Base-by-base conservation (phyloP, 148 eudicot genomes). In the Arctostaphylos glauca region DNA sequence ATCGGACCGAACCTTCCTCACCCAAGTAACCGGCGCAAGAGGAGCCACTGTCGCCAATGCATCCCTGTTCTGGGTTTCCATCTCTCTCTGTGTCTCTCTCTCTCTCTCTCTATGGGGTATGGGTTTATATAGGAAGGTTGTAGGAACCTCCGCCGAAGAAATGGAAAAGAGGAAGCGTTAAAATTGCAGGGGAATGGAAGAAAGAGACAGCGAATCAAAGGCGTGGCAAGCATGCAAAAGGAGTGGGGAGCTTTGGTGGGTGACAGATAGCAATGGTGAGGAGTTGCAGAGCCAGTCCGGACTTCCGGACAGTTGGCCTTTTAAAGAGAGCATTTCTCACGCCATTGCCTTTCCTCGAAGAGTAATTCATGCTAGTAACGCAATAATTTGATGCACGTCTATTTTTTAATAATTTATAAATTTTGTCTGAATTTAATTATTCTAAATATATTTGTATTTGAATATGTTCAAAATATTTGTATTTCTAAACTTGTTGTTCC, bases 11-110 rank as follows among this genome's bases (percentile, higher is more conserved):
- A 94, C 89, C 21, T 70, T 82, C 9, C 97, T 87, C 75, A 87
- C 88, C 58, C 56, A 48, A 3, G 98, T 94, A 3, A 87, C 83
- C 49, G 91, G 93, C 16, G 95, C 93, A 60, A 84, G 88, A 50
- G 92, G 92, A 3, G 98, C 97, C 87, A 90, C 97, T 6, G 98
- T 88, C 1, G 86, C 84, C 90, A 92, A 41, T 1, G 89, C 76
- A 78, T 81, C 84, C 77, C 86, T 89, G 8, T 86, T 86, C 84
- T 58, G 85, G 23, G 72, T 44, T 52, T 80, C 81, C 78, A 86
- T 59, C 83, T 76, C 15, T 23, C 10, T 58, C 41, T 56, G 52
- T 80, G 23, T n/a, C 25, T 60, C 66, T 60, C 25, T n/a, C 6
- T 5, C 3, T 60, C 31, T 60, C 10, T 8, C 16, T 55, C 5